phyloP scores from a whole-genome alignment of 225 moss, liverwort and hornwort genomes.

The Pleurozium schreberi region DNA sequence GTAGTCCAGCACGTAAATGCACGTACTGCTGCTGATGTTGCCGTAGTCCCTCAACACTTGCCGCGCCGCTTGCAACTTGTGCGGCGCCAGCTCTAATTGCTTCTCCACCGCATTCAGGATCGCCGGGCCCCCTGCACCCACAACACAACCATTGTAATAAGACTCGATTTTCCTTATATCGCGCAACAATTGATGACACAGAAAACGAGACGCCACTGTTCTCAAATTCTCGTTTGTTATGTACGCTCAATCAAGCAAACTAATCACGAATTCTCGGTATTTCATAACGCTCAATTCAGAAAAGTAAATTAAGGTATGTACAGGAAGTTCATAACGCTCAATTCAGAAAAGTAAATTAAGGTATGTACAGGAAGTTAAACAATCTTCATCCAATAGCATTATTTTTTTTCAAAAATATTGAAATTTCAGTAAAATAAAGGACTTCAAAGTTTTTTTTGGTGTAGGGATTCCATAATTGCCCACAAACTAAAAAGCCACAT shows the following conservation, averaged over 20 bases:
- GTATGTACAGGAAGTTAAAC: not conserved
- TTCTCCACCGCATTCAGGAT: conserved; percentile 81
- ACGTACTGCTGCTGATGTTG: conserved; percentile 93
- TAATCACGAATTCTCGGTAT: not conserved
- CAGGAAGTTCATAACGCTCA: not conserved
- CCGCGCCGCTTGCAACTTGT: conserved; percentile 56
- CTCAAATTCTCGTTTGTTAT: not conserved
- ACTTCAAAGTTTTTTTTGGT: no score
- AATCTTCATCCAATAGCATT: no score
- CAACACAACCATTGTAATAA: not conserved
- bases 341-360: not conserved
- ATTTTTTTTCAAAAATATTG: no score
- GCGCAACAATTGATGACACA: not conserved
- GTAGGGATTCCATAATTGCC: no score
- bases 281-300: no score
- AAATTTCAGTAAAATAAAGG: no score
- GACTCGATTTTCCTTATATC: not conserved
- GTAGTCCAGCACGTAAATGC: conserved; percentile 90
- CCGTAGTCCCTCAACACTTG: conserved; percentile 82
- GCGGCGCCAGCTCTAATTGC: conserved; percentile 49
- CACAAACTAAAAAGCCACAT: no score
- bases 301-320: not conserved
- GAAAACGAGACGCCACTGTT: no score
- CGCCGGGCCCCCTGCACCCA: conserved; percentile 54
- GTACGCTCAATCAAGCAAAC: not conserved